These are phyloP conservation scores for Ilyonectria sp. DNA, from an alignment of 2,329 filamentous ascomycete species.

Conservation along the genomic window DNA sequence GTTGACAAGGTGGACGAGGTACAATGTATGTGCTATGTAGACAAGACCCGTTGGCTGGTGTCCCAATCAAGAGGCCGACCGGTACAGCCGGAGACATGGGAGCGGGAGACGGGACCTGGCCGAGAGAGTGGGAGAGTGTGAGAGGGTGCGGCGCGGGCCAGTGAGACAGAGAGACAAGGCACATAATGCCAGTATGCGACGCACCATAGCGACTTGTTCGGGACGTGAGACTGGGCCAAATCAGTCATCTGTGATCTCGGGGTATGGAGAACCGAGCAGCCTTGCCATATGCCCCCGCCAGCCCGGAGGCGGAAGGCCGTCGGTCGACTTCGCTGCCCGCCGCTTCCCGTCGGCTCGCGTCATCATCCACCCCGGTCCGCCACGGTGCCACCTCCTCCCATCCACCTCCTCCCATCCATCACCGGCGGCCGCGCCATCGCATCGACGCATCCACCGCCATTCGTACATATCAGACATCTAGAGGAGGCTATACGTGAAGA, in stretches of 20 bases:
- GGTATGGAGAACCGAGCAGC: constrained; percentile 25
- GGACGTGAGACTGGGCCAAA: constrained; percentile 8
- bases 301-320: constrained; percentile 34
- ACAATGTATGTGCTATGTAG: background rate
- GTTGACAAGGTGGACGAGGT: background rate
- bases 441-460: constrained; percentile 8
- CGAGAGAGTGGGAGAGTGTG: constrained; percentile 16
- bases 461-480: background rate
- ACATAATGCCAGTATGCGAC: constrained; percentile 7
- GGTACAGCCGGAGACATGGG: constrained; percentile 33
- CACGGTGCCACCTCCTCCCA: background rate
- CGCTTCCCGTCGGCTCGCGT: constrained; percentile 41
- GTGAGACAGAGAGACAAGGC: constrained; percentile 25
- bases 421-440: background rate
- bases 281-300: constrained; percentile 12
- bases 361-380: constrained; percentile 1
- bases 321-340: constrained; percentile 38
- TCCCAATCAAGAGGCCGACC: constrained; percentile 30
- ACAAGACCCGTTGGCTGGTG: constrained; percentile 1
- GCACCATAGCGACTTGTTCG: constrained; percentile 1
- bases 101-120: constrained; percentile 23
- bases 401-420: constrained; percentile 1
- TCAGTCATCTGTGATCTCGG: constrained; percentile 14
- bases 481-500: background rate
- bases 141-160: constrained; percentile 19